Base-by-base conservation (phyloP, 2,329 filamentous ascomycete genomes). In the Neofusicoccum parvum region DNA sequence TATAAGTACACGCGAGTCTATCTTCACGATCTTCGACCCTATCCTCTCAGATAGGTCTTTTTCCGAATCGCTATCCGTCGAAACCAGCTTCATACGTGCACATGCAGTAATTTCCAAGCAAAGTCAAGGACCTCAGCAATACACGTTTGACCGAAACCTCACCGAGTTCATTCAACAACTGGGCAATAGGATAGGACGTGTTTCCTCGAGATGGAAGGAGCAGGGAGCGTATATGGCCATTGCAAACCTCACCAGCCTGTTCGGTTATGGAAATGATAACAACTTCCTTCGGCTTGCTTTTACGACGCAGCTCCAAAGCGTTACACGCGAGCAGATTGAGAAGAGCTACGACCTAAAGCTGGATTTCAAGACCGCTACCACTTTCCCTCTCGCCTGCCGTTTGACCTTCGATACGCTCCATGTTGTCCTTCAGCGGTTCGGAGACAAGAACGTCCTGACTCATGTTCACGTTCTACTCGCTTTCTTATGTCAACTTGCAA, bases 11-110 rank as follows among this genome's bases (percentile, higher is more conserved):
- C 83, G 85, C 5, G 90, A 92, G 56, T 91, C 86, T 0, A 87
- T 94, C 43, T 81, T 89, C 74, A 92, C 89, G 0, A 75, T 94
- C 0, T 89, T 94, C 69, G 81, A 81, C 58, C n/a, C n/a, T n/a
- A n/a, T n/a, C n/a, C n/a, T n/a, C n/a, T n/a, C n/a, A n/a, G n/a
- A n/a, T n/a, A n/a, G 74, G 37, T 58, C 53, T 5, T 71, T 74
- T 39, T 74, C 74, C 11, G 74, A 76, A 53, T 74, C 72, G 7
- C 69, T 80, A 5, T 71, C 80, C 1, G 78, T 87, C 1, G 89
- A 92, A 67, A 79, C 84, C 0, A 80, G 81, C 0, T 91, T 88
- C 65, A 86, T 92, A 14, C 86, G 84, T 5, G 80, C 85, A 0
- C 88, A 92, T 67, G 90, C 84, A 0, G 82, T 90, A 7, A 76